Conservation (phyloP, 352 stramenopile species). For the Plasmopara viticola region DNA sequence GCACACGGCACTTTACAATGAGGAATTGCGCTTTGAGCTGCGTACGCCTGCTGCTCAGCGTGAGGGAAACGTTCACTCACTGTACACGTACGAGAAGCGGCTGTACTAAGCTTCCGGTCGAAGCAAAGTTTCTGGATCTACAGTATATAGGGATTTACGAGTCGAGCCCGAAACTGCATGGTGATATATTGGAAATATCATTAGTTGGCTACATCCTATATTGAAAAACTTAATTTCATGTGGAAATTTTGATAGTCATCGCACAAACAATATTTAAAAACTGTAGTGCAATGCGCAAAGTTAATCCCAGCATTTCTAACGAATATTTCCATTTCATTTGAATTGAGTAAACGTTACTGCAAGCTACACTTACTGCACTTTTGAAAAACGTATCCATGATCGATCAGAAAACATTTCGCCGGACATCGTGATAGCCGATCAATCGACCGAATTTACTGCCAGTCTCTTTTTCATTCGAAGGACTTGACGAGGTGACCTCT, state of each 20-base stretch:
- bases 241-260: no score
- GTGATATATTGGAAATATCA: conserved; percentile 23
- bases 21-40: conserved; percentile 94
- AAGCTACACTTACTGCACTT: not conserved
- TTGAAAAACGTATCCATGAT: not conserved
- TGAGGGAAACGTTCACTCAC: conserved; percentile 97
- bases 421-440: conserved; percentile 47
- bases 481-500: conserved; percentile 11
- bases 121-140: conserved; percentile 32
- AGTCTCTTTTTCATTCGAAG: conserved; percentile 30
- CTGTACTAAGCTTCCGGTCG: conserved; percentile 48
- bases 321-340: no score
- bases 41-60: conserved; percentile 97
- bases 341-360: not conserved
- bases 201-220: no score
- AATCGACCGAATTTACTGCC: conserved; percentile 59
- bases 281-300: no score
- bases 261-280: no score
- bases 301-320: no score
- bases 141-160: conserved; percentile 28
- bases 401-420: conserved; percentile 57
- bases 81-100: conserved; percentile 97
- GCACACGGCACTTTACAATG: conserved; percentile 72
- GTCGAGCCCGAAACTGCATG: conserved; percentile 35
- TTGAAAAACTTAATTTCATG: no score